These are phyloP conservation scores for Phytophthora gonapodyides DNA, from an alignment of 352 stramenopile species.

Conservation along the genomic window DNA sequence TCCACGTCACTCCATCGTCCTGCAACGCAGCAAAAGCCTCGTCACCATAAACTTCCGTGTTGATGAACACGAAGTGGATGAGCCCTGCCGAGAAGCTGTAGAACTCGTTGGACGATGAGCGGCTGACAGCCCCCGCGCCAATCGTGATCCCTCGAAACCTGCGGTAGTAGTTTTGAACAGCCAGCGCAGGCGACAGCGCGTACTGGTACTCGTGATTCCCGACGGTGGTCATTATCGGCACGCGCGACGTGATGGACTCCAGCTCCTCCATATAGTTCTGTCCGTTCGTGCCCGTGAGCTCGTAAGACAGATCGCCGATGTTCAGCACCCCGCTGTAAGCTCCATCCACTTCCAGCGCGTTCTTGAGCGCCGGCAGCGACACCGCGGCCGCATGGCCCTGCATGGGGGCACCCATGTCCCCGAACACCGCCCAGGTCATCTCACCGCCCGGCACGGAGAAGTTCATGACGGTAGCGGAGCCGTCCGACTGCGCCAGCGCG, in stretches of 20 bases:
- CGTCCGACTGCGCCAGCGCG: conserved; percentile 28
- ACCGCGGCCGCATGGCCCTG: conserved; percentile 61
- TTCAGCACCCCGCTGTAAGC: conserved; percentile 70
- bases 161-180: conserved; percentile 76
- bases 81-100: conserved; percentile 72
- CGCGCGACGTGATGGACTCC: conserved; percentile 53
- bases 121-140: conserved; percentile 58
- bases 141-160: conserved; percentile 60
- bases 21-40: conserved; percentile 56
- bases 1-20: conserved; percentile 55
- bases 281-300: conserved; percentile 61
- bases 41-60: conserved; percentile 79
- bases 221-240: conserved; percentile 77
- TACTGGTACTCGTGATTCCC: conserved; percentile 84
- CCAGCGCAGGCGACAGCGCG: conserved; percentile 47
- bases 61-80: conserved; percentile 80
- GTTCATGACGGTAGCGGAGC: conserved; percentile 27
- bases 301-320: conserved; percentile 74
- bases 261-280: conserved; percentile 80
- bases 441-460: conserved; percentile 51
- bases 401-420: conserved; percentile 63
- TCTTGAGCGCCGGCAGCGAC: conserved; percentile 67
- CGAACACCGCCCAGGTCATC: conserved; percentile 81
- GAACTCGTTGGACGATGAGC: conserved; percentile 73
- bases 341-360: conserved; percentile 36